Evolutionary conservation across 768 basidiomycete genomes (phyloP).

Genomic region (Imleria badia): DNA sequence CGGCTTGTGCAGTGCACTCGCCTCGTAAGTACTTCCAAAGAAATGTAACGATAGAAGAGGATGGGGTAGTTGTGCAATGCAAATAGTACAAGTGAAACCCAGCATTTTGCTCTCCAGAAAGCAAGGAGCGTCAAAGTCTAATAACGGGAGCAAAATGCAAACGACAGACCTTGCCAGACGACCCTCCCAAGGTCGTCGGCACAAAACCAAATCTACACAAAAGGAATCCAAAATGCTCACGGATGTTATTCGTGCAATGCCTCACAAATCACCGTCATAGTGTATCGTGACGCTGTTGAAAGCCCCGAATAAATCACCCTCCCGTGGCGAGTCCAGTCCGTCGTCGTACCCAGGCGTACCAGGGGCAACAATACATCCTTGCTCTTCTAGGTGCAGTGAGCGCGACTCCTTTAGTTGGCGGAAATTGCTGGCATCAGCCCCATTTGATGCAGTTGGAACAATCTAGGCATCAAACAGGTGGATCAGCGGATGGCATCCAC

Average conservation of each 20-base stretch:
- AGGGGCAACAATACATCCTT: conserved; percentile 37
- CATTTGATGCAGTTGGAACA: conserved; percentile 70
- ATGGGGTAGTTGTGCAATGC: conserved; percentile 27
- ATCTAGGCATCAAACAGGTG: conserved; percentile 53
- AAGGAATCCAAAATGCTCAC: background rate
- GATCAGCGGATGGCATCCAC: conserved; percentile 28
- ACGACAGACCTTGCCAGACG: conserved; percentile 18
- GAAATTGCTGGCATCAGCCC: conserved; percentile 84
- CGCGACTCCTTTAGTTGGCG: conserved; percentile 87
- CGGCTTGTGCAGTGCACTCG: conserved; percentile 16
- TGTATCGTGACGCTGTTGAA: conserved; percentile 90
- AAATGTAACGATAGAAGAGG: conserved; percentile 20
- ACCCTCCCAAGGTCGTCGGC: conserved; percentile 1
- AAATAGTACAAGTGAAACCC: conserved; percentile 36
- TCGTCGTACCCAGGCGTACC: conserved; percentile 45
- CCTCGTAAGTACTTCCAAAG: conserved; percentile 24
- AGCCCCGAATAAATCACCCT: conserved; percentile 75
- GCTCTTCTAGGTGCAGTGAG: conserved; percentile 85
- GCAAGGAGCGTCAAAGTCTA: conserved; percentile 25
- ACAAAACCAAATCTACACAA: conserved; percentile 7
- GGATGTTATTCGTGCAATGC: background rate
- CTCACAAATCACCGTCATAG: conserved; percentile 68
- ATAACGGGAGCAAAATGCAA: conserved; percentile 14
- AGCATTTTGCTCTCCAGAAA: conserved; percentile 18
- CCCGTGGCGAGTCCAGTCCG: conserved; percentile 43